These are phyloP conservation scores for Brassica nigra DNA, from an alignment of 345 rosid species.

Conservation along the genomic window DNA sequence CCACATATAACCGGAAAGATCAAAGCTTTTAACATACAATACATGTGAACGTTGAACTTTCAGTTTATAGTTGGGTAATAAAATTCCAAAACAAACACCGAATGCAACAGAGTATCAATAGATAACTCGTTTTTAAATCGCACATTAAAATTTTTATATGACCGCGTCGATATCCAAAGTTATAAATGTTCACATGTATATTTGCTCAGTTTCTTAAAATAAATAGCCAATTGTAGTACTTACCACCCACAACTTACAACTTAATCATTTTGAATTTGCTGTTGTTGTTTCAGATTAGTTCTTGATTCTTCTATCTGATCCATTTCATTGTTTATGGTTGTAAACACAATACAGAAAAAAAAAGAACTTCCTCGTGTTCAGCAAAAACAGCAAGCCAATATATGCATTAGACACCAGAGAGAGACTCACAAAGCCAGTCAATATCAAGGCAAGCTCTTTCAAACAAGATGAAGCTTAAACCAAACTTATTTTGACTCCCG, in stretches of 20 bases:
- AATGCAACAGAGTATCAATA: background rate
- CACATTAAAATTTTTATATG: background rate
- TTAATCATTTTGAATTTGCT: background rate
- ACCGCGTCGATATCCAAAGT: background rate
- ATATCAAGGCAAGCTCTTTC: background rate
- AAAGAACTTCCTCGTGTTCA: background rate
- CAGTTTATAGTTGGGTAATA: background rate
- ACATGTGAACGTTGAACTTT: background rate
- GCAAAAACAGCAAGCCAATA: background rate
- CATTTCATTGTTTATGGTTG: conserved; percentile 2
- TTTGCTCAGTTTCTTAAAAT: too few relatives aligned
- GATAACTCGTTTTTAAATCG: background rate
- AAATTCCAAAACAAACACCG: background rate
- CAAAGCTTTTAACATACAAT: background rate
- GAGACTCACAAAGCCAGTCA: background rate
- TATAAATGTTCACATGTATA: background rate
- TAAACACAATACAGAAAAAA: too few relatives aligned
- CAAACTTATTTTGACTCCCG: background rate
- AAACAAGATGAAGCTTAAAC: background rate
- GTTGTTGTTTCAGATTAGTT: background rate
- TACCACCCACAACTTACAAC: background rate
- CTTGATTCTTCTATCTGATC: background rate
- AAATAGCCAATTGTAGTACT: background rate
- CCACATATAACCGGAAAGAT: background rate
- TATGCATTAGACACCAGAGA: background rate